Evolutionary conservation across 345 rosid species (phyloP), one percentile per base, ranked within the genome.

Genomic region (Populus deltoides): DNA sequence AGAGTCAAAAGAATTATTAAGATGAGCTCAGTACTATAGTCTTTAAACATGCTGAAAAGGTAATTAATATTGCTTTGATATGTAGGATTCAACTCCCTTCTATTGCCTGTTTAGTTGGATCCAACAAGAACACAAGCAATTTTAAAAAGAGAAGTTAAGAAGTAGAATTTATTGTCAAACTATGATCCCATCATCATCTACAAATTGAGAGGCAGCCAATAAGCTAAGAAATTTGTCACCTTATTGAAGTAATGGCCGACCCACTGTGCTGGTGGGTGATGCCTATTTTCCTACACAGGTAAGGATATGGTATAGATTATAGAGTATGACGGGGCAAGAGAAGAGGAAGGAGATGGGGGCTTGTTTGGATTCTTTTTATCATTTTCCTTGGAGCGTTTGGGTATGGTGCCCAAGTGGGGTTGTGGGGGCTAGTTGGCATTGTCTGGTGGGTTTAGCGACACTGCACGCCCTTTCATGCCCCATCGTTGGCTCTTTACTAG

Each of bases 381-480:
- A 80, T 57, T 70, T 43, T 18, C 13, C 53, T 5, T 69, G 55
- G 62, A 22, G 65, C 5, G 38, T 59, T 71, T 75, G 85, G 86
- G 83, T 69, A 82, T 78, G 86, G 85, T 70, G 53, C 75, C 72
- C 79, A 81, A 81, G 76, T 66, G 78, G 80, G 80, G n/a, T 27
- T n/a, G 87, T 76, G 81, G 86, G 88, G 79, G 31, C 81, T 70
- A 36, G 38, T 27, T 57, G 49, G 82, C 75, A 71, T 25, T 85
- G 90, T 86, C 89, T 79, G 86, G 90, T 84, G 89, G 71, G 88
- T 86, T 81, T 68, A 86, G 87, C 83, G 89, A 88, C 93, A 90
- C 67, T 78, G 85, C 96, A 85, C 93, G 88, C 83, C 82, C 88
- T 82, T 83, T 86, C 75, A 85, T 80, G 90, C 91, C 91, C 94